Base-by-base conservation (phyloP, 805 yeast genomes). In the Wickerhamiella azyma region DNA sequence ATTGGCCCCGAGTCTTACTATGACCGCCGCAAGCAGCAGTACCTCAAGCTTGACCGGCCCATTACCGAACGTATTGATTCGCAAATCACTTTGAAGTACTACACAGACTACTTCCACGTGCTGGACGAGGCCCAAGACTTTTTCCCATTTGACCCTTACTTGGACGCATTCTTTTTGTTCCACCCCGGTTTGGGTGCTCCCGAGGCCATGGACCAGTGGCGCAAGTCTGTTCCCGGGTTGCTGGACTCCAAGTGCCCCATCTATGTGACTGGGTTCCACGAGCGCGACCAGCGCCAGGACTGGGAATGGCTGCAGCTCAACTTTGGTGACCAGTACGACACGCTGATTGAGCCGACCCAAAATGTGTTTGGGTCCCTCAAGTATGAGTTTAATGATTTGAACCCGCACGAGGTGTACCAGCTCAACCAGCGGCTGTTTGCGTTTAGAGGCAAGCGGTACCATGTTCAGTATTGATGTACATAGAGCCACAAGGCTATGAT, bases 91-190 rank as follows among this genome's bases (percentile, higher is more conserved):
- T 71, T 88, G 54, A 75, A 81, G 48, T 81, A 81, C 66, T 94
- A 88, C 64, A 85, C 97, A 1, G 82, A 84, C 56, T 88, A 81
- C 64, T 92, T 92, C 77, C 85, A 86, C 59, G 89, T 82, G 35
- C 71, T 82, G 50, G 94, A 92, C 65, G 86, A 86, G 57, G 79
- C 85, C 41, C 92, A 88, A 57, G 96, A 89, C 65, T 84, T 92
- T 62, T 85, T 85, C 78, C 98, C 98, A 5, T 92, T 88, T 63
- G 98, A 92, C 63, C 98, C 99, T 39, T 92, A 89, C 64, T 73
- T 85, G 60, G 98, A 92, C 61, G 76, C 77, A 24, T 92, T 92
- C 65, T 86, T 85, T 74, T 71, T 84, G 45, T 92, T 89, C 81
- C 97, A 89, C 62, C 97, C 98, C 2, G 96, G 96, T 36, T 75